phyloP scores from a whole-genome alignment of 2,329 filamentous ascomycete species.

The Alternaria metachromatica region DNA sequence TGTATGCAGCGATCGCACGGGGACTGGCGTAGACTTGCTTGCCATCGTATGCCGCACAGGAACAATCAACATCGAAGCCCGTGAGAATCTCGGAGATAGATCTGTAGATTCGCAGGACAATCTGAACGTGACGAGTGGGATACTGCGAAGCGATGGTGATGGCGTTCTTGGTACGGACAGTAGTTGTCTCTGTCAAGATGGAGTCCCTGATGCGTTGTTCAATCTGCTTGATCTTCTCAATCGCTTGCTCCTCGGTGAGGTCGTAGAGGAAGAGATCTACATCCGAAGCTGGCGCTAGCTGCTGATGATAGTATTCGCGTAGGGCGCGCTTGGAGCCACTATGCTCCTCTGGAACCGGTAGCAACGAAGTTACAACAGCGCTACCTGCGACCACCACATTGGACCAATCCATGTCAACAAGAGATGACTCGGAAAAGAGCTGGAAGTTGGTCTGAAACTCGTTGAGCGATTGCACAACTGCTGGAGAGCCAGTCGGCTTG shows the following conservation, averaged over 20 bases:
- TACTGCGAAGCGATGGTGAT: slow-evolving; percentile 87
- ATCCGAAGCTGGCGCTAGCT: slow-evolving; percentile 81
- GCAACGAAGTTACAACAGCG: slow-evolving; percentile 77
- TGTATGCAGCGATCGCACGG: slow-evolving; percentile 76
- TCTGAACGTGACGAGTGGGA: slow-evolving; percentile 82
- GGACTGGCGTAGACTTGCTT: slow-evolving; percentile 80
- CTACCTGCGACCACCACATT: slow-evolving; percentile 85
- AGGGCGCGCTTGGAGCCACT: slow-evolving; percentile 50
- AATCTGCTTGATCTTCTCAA: slow-evolving; percentile 85
- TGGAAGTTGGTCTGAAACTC: slow-evolving; percentile 82
- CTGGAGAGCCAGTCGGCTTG: slow-evolving; percentile 67
- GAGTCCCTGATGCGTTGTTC: slow-evolving; percentile 77
- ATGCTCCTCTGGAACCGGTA: slow-evolving; percentile 66
- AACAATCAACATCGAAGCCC: slow-evolving; percentile 87
- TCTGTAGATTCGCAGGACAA: slow-evolving; percentile 85
- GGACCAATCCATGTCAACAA: slow-evolving; percentile 78
- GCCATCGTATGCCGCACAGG: slow-evolving; percentile 81
- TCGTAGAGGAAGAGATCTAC: slow-evolving; percentile 88
- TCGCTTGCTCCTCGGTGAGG: slow-evolving; percentile 75
- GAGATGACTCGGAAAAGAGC: slow-evolving; percentile 79
- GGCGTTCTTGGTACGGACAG: slow-evolving; percentile 84
- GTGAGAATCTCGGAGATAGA: slow-evolving; percentile 84
- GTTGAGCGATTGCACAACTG: slow-evolving; percentile 69
- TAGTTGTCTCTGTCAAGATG: slow-evolving; percentile 82
- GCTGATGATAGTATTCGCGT: slow-evolving; percentile 76